Conservation (phyloP, 2,329 filamentous ascomycete genomes). For the Clonostachys rosea region DNA sequence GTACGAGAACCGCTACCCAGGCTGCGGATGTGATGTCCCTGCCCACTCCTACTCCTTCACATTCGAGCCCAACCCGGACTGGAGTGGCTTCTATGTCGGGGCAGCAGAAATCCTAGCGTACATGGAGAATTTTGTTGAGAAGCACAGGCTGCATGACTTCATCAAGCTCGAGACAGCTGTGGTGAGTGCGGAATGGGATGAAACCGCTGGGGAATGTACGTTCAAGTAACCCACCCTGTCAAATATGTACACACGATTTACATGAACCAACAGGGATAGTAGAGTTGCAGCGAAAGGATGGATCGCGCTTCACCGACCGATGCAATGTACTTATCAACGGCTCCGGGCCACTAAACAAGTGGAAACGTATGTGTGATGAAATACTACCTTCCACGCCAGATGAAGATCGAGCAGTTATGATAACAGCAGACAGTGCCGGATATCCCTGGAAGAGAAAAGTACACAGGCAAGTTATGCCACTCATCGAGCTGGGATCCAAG, state of each 20-base stretch:
- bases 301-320: background rate
- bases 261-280: background rate
- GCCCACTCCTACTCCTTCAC: conserved; percentile 61
- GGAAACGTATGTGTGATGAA: background rate
- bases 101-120: conserved; percentile 53
- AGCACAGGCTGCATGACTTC: conserved; percentile 39
- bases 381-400: conserved; percentile 9
- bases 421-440: conserved; percentile 35
- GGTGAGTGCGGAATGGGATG: conserved; percentile 10
- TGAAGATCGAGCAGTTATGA: conserved; percentile 27
- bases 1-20: conserved; percentile 21
- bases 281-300: conserved; percentile 1
- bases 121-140: conserved; percentile 39
- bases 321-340: conserved; percentile 7
- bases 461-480: conserved; percentile 43
- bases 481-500: conserved; percentile 45
- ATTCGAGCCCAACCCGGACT: conserved; percentile 54
- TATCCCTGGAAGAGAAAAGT: conserved; percentile 37
- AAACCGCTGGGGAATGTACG: conserved; percentile 21
- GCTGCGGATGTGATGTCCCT: conserved; percentile 41
- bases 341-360: conserved; percentile 4
- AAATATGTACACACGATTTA: background rate
- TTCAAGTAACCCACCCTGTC: conserved; percentile 16
- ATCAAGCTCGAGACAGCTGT: conserved; percentile 39
- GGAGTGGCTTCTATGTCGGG: conserved; percentile 52